Evolutionary conservation across 306 rosid species (phyloP).

Genomic region (Corylus americana): DNA sequence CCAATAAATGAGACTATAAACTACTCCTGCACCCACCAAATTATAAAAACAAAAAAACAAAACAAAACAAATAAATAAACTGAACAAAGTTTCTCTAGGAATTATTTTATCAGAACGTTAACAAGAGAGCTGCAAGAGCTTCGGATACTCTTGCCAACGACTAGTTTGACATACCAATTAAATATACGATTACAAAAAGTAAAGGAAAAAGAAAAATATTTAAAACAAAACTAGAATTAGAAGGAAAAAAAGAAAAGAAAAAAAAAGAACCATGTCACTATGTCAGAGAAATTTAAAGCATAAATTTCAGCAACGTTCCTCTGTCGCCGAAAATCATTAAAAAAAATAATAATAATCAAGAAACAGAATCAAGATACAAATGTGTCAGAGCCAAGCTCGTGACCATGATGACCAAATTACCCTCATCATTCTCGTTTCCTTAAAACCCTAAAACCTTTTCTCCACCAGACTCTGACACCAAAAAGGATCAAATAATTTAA

Average conservation of each 20-base stretch:
- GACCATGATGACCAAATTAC: conserved; percentile 23
- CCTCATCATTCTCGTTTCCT: conserved; percentile 16
- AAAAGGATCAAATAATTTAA: background rate
- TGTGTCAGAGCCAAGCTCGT: conserved; percentile 14
- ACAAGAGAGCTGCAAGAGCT: background rate
- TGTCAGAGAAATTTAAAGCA: conserved; percentile 22
- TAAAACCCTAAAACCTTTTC: conserved; percentile 29
- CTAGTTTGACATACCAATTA: background rate
- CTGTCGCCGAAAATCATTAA: conserved; percentile 13
- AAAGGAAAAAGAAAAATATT: background rate
- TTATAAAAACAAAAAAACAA: background rate
- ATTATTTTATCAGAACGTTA: background rate
- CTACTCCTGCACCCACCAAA: background rate
- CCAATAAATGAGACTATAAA: background rate
- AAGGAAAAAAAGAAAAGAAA: conserved; percentile 16
- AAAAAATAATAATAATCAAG: background rate
- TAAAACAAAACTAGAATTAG: background rate
- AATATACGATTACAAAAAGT: background rate
- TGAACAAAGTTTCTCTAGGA: background rate
- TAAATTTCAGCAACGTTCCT: conserved; percentile 27
- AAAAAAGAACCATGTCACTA: conserved; percentile 31
- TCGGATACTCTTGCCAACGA: background rate
- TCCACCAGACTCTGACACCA: conserved; percentile 3
- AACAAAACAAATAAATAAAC: background rate
- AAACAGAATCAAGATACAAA: conserved; percentile 17